Evolutionary conservation across 2,329 filamentous ascomycete species (phyloP).

Genomic region (Aspergillus spinulosporus): DNA sequence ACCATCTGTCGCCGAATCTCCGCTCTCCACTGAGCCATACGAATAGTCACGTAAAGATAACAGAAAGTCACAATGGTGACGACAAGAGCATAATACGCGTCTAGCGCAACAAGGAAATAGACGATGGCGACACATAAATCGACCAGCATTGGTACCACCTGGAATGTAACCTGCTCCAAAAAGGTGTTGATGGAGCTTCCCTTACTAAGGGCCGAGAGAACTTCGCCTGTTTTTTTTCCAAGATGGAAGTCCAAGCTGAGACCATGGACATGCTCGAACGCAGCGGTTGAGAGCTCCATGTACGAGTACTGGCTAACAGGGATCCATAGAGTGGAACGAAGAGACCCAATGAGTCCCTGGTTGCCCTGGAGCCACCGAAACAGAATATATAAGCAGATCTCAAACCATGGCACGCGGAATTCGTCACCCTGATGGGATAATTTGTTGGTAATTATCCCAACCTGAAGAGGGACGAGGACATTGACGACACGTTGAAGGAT

Average conservation of each 20-base stretch:
- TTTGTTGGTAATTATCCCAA: slow-evolving; percentile 75
- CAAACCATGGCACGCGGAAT: slow-evolving; percentile 66
- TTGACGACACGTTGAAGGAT: slow-evolving; percentile 81
- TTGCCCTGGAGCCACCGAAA: slow-evolving; percentile 83
- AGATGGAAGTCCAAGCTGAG: slow-evolving; percentile 96
- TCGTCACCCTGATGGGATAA: slow-evolving; percentile 61
- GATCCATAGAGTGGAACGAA: slow-evolving; percentile 86
- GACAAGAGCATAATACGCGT: slow-evolving; percentile 86
- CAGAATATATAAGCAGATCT: slow-evolving; percentile 73
- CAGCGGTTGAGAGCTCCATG: slow-evolving; percentile 86
- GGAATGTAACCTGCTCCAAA: slow-evolving; percentile 92
- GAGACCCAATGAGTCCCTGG: slow-evolving; percentile 80
- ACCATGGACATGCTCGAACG: slow-evolving; percentile 95
- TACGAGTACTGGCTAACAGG: slow-evolving; percentile 97
- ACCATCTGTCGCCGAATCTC: slow-evolving; percentile 92
- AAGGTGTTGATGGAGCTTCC: slow-evolving; percentile 95
- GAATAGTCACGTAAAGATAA: slow-evolving; percentile 94
- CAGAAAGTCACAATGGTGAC: slow-evolving; percentile 89
- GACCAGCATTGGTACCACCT: slow-evolving; percentile 90
- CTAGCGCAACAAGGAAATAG: slow-evolving; percentile 76
- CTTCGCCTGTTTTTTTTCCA: slow-evolving; percentile 93
- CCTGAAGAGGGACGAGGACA: slow-evolving; percentile 77
- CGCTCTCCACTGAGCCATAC: slow-evolving; percentile 89
- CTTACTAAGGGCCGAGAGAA: slow-evolving; percentile 92
- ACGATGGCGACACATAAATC: slow-evolving; percentile 83